Evolutionary conservation across 75 land plant species (phyloP), one percentile per base, ranked within the genome.

Genomic region (Pinus tabuliformis): DNA sequence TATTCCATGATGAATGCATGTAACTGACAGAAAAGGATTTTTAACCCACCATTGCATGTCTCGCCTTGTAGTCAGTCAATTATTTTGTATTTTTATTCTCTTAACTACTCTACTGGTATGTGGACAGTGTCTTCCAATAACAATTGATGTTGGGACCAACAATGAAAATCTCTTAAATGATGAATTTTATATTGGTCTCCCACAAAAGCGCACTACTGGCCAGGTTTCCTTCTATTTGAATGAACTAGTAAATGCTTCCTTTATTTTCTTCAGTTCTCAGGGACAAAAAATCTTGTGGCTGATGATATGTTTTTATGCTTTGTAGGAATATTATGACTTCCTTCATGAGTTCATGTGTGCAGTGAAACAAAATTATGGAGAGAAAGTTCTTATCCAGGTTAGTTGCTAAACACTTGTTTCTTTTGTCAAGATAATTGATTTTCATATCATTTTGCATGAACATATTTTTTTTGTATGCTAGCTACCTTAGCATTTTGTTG

Each of bases 291-390:
- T 22, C 39, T 17, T 68, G 57, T 7, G 12, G 52, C 54, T 75
- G 24, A 36, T 58, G 18, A 6, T 78, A 15, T 6, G 54, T 57
- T 57, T 78, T 28, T 58, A 6, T 54, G 21, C 20, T 4, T 57
- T 80, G 7, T 79, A 94, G 95, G 97, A 92, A 74, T 95, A 95
- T 76, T 83, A 82, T 74, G 95, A 92, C 75, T 80, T 92, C 12
- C 75, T 91, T 70, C 74, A 91, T 72, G 93, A 91, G 75, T 91
- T 91, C 70, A 91, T 91, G 93, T 18, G 58, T 77, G 93, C 93
- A 70, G 91, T 83, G 15, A 90, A 90, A 78, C 88, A 89, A 73
- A 88, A 78, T 30, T 91, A 91, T 74, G 92, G 92, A 58, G 93
- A 91, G 66, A 89, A 82, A 74, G 85, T 91, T 57, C 87, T 89